Evolutionary conservation across 1,139 yeast genomes (phyloP), one percentile per base, ranked within the genome.

Genomic region (Hyphopichia pseudoburtonii): DNA sequence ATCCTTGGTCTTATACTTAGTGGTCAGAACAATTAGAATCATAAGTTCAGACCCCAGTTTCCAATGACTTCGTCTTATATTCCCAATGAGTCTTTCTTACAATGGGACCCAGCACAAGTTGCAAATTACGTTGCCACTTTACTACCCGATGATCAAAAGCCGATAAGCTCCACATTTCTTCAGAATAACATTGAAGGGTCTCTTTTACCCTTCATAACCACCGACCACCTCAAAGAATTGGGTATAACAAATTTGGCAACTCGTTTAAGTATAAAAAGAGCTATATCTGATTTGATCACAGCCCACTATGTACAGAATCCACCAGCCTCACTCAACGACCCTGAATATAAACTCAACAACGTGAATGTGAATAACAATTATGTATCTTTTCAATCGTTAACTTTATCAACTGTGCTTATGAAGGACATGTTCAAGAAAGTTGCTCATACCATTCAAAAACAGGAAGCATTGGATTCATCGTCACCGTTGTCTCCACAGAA

Each of bases 151-250:
- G 57, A 52, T 14, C 51, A 51, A 30, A 43, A 45, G 27, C 37
- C 46, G 5, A 41, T 57, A 14, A 66, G 67, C n/a, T 39, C 56
- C 12, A 39, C 43, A 5, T 77, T 83, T 45, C 60, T 71, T n/a
- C 66, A 66, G 3, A 71, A 83, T 54, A 77, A 77, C 45, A 79
- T 84, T 32, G 80, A 77, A 12, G 90, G 90, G 1, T 68, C 78
- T 14, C 60, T 81, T 10, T 58, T 84, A 32, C 80, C 85, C 1
- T 79, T 73, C 43, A 56, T 84, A 30, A 74, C 76, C 10, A 70
- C 84, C 2, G 76, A 74, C 7, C 86, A 83, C 52, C 66, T 83
- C 35, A 66, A 69, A 45, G 88, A 82, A 45, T 58, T 84, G 51
- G 86, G 85, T 2, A 62, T 78, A 1, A 42, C 44, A 6, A 63